Percentiles rank a stretch among this genome's conserved stretches.
Evolutionary conservation across 495 filamentous ascomycete genomes (phyloP).

Genomic region (Aspergillus cristatus): DNA sequence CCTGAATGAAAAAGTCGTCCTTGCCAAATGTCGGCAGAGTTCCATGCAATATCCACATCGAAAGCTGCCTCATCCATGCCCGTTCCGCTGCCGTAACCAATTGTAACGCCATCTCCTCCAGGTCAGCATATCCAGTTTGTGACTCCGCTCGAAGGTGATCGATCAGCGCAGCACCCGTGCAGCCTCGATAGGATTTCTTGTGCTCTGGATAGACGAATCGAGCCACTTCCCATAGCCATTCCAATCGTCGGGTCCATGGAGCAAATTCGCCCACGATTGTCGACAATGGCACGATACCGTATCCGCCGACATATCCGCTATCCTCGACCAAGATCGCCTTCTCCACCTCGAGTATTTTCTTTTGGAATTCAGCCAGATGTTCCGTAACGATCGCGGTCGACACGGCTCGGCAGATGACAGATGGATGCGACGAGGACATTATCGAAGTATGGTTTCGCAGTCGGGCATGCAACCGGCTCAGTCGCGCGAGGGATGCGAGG

Average conservation of each 20-base stretch:
- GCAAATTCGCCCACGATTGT: conserved; percentile 74
- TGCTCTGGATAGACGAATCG: conserved; percentile 49
- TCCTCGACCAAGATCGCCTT: conserved; percentile 62
- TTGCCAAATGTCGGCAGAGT: conserved; percentile 62
- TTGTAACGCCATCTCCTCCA: conserved; percentile 62
- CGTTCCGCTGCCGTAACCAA: conserved; percentile 72
- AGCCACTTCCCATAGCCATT: conserved; percentile 74
- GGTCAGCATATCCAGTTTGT: conserved; percentile 81
- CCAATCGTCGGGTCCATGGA: conserved; percentile 71
- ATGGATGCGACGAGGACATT: conserved; percentile 61
- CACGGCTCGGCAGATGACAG: conserved; percentile 79
- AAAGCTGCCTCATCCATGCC: conserved; percentile 83
- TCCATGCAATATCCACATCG: conserved; percentile 85
- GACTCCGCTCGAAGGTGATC: conserved; percentile 62
- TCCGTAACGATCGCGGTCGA: conserved; percentile 63
- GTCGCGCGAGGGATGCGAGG: conserved; percentile 60
- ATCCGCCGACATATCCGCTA: conserved; percentile 68
- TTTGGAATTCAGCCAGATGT: conserved; percentile 72
- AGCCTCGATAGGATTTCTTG: conserved; percentile 13
- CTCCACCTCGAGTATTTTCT: conserved; percentile 78
- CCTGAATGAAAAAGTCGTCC: conserved; percentile 72
- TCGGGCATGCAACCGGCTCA: conserved; percentile 66
- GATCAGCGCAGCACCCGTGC: conserved; percentile 63
- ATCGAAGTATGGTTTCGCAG: conserved; percentile 52
- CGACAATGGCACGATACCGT: conserved; percentile 85